Base-by-base conservation (phyloP, 106 monocot genomes). In the Apostasia shenzhenica region DNA sequence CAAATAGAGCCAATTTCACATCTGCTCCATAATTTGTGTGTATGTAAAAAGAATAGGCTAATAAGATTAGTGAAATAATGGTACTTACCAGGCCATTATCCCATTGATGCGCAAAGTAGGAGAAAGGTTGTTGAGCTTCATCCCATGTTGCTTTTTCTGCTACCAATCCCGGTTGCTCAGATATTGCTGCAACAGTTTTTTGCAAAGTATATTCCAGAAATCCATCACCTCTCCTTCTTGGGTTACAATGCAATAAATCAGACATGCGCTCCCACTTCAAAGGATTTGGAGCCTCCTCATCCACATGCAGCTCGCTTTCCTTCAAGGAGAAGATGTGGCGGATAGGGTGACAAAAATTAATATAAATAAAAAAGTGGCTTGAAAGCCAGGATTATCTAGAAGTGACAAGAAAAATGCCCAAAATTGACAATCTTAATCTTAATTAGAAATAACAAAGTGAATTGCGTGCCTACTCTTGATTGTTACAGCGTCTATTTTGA, bases 71-170 rank as follows among this genome's bases (percentile, higher is more conserved):
- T 2, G 59, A 8, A 41, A 41, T 1, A 40, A 3, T 40, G 40
- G 8, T 44, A 13, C 12, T 13, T 45, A 62, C 62, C 62, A 62
- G 45, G 45, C 45, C 62, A n/a, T n/a, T 14, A 62, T 62, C 62
- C 43, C 45, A 43, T 62, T 62, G 62, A 8, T 4, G 62, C 43
- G 3, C 62, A 45, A 62, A 62, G 62, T 4, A 62, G 45, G 62
- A 62, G 41, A 62, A 62, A 45, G 62, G 62, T n/a, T 62, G 62
- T 45, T 45, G 62, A 59, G 59, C 41, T 2, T 41, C 8, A 3
- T 59, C 40, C 59, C 59, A 1, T 5, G 59, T n/a, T 62, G 62
- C 42, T 45, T 3, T 45, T 62, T 43, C 39, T 45, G 9, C 5
- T 5, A 59, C 3, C 1, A 6, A 59, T 0, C 38, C 39, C 3